Evolutionary conservation across 139 green algal genomes (phyloP).

Genomic region (Dunaliella sp.): DNA sequence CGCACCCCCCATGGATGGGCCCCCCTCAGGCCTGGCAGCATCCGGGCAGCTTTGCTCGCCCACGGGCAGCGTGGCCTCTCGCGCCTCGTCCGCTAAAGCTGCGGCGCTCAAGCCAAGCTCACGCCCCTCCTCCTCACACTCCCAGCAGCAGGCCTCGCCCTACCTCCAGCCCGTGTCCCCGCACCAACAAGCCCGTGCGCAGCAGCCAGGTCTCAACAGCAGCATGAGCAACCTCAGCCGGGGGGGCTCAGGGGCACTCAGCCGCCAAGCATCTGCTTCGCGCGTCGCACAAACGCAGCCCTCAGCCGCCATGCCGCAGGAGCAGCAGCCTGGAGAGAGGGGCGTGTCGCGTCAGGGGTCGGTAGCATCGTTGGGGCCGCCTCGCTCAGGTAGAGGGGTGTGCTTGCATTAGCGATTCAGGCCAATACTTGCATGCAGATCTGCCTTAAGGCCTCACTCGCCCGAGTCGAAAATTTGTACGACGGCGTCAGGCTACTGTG

Average conservation of each 20-base stretch:
- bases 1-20: background rate
- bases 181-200: background rate
- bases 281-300: background rate
- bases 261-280: background rate
- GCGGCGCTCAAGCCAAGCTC: background rate
- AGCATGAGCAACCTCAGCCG: background rate
- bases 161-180: slow-evolving; percentile 19
- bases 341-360: background rate
- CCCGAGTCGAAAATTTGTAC: too few relatives aligned
- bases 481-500: too few relatives aligned
- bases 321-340: background rate
- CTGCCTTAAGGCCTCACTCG: too few relatives aligned
- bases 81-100: background rate
- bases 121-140: background rate
- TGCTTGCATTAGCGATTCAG: too few relatives aligned
- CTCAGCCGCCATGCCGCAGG: background rate
- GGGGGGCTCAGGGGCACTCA: background rate
- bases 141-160: background rate
- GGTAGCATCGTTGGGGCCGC: background rate
- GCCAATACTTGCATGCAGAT: too few relatives aligned
- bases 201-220: background rate
- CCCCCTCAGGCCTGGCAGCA: background rate
- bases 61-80: background rate
- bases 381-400: background rate
- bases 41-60: background rate